Evolutionary conservation across 768 basidiomycete genomes (phyloP).

Genomic region (Mycena filopes): DNA sequence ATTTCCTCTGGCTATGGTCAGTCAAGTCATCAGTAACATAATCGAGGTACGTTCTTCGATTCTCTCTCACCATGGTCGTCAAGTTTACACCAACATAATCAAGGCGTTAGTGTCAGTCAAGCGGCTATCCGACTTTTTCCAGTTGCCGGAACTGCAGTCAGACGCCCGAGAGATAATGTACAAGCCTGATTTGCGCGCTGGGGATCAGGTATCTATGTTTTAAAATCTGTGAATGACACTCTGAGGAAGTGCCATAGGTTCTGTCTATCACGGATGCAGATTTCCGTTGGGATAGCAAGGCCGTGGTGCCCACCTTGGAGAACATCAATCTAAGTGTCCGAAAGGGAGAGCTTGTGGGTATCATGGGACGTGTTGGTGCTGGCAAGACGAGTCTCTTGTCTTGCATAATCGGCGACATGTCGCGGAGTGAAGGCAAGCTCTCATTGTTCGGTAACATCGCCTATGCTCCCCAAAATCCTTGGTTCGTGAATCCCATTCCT

Average conservation of each 20-base stretch:
- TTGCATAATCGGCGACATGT: conserved; percentile 91
- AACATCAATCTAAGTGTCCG: conserved; percentile 78
- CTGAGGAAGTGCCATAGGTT: conserved; percentile 48
- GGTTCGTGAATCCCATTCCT: conserved; percentile 53
- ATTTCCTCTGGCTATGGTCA: conserved; percentile 87
- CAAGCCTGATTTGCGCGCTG: conserved; percentile 54
- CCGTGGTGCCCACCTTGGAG: conserved; percentile 72
- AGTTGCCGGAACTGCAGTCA: conserved; percentile 80
- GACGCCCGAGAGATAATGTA: conserved; percentile 74
- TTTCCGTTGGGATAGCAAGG: conserved; percentile 80
- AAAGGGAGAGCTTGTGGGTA: conserved; percentile 87
- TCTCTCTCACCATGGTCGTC: conserved; percentile 86
- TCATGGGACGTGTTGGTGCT: conserved; percentile 90
- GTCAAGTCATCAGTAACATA: conserved; percentile 79
- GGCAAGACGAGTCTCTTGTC: conserved; percentile 89
- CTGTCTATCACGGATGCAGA: conserved; percentile 80
- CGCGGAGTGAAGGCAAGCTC: conserved; percentile 76
- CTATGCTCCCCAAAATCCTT: conserved; percentile 90
- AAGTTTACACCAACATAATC: conserved; percentile 83
- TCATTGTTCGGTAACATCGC: conserved; percentile 75
- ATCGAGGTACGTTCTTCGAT: conserved; percentile 92
- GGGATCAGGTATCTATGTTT: conserved; percentile 62
- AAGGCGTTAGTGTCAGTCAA: conserved; percentile 87
- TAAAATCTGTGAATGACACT: neutral
- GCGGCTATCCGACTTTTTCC: conserved; percentile 81